Evolutionary conservation across 139 green algal genomes (phyloP), one percentile per base, ranked within the genome.

Genomic region (Trebouxia sp.): DNA sequence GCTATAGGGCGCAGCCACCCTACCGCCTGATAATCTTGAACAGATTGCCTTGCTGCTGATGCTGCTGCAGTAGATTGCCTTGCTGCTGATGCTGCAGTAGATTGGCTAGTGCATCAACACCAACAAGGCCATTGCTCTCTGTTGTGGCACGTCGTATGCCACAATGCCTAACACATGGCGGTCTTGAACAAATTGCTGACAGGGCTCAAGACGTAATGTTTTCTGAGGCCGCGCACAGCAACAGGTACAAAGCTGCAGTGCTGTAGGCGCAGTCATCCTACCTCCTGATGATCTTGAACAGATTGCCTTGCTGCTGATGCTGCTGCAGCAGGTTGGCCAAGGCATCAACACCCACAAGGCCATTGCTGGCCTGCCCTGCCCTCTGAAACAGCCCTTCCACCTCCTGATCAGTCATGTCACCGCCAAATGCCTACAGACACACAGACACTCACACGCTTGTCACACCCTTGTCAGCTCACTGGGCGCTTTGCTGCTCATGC

Each of bases 361-460:
- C 75, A 43, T 51, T 45, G 20, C 51, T 47, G 26, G 86, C 66
- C 6, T 28, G 6, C 37, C 88, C 80, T 0, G 83, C 85, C 38
- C 67, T 48, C 12, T 37, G 30, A 32, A 86, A 90, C 55, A 90
- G 51, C 26, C 32, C 39, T 0, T 79, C 37, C 20, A 83, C 32
- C 38, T 90, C 86, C 8, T 65, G 30, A 4, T 74, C 26, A 8
- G 26, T 30, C 30, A 90, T 69, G 10, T 86, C 85, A 7, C 48
- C 30, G 7, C 82, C 82, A 48, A 87, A 86, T 28, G 86, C 78
- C 78, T 83, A 53, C 67, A 55, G 24, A 38, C n/a, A n/a, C n/a
- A n/a, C n/a, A n/a, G n/a, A n/a, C n/a, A n/a, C n/a, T n/a, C n/a
- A n/a, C n/a, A n/a, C n/a, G n/a, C n/a, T n/a, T n/a, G n/a, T n/a